phyloP scores from a whole-genome alignment of 78 protist species.

The Capsaspora owczarzaki region DNA sequence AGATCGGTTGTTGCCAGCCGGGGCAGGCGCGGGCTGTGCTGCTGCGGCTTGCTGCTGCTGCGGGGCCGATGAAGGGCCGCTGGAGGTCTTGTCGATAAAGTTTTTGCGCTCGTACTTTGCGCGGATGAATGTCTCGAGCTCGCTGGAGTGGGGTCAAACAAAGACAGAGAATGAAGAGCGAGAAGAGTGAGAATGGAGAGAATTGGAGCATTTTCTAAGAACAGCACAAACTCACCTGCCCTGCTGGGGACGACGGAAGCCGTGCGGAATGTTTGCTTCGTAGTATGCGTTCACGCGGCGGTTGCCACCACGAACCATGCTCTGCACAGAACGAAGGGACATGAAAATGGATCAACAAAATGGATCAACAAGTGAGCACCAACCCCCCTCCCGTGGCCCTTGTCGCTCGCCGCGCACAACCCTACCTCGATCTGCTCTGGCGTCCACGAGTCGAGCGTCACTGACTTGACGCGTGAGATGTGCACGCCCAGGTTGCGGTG shows the following conservation, averaged over 20 bases:
- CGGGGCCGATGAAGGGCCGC: no score
- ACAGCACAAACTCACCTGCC: not conserved
- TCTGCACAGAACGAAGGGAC: not conserved
- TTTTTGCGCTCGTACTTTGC: constrained; percentile 22
- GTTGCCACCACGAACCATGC: not conserved
- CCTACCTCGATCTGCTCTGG: constrained; percentile 15
- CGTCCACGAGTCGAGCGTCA: constrained; percentile 32
- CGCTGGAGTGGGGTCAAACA: not conserved
- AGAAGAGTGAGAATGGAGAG: not conserved
- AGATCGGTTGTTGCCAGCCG: no score
- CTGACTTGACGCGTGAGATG: constrained; percentile 69
- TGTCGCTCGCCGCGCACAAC: not conserved
- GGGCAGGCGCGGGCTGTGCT: no score
- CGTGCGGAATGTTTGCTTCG: not conserved
- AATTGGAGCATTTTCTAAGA: not conserved
- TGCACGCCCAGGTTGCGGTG: constrained; percentile 84
- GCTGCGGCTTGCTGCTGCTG: no score
- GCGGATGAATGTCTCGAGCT: constrained; percentile 18
- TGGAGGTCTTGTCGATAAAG: no score
- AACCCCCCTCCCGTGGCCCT: not conserved
- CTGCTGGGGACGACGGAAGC: not conserved
- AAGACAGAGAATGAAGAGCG: no score
- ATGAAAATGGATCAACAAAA: not conserved
- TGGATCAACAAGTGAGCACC: no score
- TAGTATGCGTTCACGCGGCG: not conserved